Base-by-base conservation (phyloP, 768 basidiomycete genomes). In the Amanita muscaria region DNA sequence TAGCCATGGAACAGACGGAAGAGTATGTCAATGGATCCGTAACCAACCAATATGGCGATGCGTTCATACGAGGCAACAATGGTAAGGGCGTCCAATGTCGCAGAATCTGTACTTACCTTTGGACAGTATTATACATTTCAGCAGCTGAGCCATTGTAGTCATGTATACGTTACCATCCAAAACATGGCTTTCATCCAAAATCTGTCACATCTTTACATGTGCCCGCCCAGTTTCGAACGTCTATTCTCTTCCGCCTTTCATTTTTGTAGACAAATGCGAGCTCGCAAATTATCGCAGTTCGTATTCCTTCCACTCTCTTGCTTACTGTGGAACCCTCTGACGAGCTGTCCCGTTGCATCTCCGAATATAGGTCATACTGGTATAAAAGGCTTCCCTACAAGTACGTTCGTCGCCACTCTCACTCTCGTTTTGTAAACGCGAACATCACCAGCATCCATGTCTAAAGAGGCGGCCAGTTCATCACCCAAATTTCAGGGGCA, bases 1-100 rank as follows among this genome's bases (percentile, higher is more conserved):
- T 98, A 40, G 96, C 91, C 11, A 66, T 98, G 27, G 96, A 99
- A 64, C 88, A 96, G 62, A 96, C 93, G 3, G 91, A 96, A 64
- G 96, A 99, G 64, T 80, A 92, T 61, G 88, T 93, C 8, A 83
- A 87, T 50, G 92, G 92, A 3, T 55, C 64, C n/a, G 74, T 87
- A 38, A 93, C 88, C 25, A 94, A 93, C 58, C 75, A 72, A 48
- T 97, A 94, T 55, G 92, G 94, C 2, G 93, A 99, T 63, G 85
- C 92, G 19, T 99, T 98, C 64, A 88, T 99, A 49, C 70, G 90
- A 36, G 91, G 91, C 25, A 93, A 93, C 62, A 94, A 93, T 62
- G 90, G 91, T 88, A 51, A 36, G 60, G 43, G n/a, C n/a, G n/a
- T n/a, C n/a, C n/a, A n/a, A n/a, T n/a, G n/a, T n/a, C 22, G 37